Evolutionary conservation across 108 stramenopile genomes (phyloP), one percentile per base, ranked within the genome.

Genomic region (Discostella stelligeroides): DNA sequence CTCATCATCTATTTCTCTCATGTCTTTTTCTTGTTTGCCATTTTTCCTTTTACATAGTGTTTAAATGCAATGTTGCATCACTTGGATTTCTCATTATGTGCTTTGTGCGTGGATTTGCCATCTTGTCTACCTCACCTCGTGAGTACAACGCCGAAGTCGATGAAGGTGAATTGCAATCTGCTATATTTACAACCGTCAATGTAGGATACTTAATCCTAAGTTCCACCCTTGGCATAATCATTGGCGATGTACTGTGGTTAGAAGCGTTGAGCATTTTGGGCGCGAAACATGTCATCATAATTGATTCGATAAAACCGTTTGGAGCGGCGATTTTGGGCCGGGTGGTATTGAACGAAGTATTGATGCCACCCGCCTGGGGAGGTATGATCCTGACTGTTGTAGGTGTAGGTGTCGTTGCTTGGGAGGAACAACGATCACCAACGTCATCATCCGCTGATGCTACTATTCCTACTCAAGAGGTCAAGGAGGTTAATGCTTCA

Each of bases 271-370:
- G 81, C 47, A 25, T 91, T 24, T 54, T 96, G 39, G 92, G 95
- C 7, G 88, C 95, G n/a, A 79, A 84, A 21, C 85, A 80, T 29
- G 87, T 94, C 4, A 88, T 96, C 58, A 76, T 94, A 30, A 77
- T 93, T 25, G 95, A 96, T 69, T 84, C 84, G 1, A 29, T 90
- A 0, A 94, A 94, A 50, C 95, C 95, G 6, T 94, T 96, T 70
- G 68, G 86, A 50, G 92, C 92, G 11, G 84, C 91, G 28, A 55
- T 92, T 14, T n/a, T 94, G 20, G 95, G 95, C 39, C 59, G 72
- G n/a, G 18, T 80, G 10, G 47, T 91, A 12, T 67, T 96, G 60
- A 76, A 59, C 14, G 95, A 96, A 50, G 63, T 24, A 12, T 53
- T 96, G 30, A 45, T 46, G 43, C 13, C 53, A 7, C 18, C 60